Percentiles rank a stretch among this genome's conserved stretches.
Evolutionary conservation across 2,329 filamentous ascomycete species (phyloP).

Genomic region (Pezicula radicicola): DNA sequence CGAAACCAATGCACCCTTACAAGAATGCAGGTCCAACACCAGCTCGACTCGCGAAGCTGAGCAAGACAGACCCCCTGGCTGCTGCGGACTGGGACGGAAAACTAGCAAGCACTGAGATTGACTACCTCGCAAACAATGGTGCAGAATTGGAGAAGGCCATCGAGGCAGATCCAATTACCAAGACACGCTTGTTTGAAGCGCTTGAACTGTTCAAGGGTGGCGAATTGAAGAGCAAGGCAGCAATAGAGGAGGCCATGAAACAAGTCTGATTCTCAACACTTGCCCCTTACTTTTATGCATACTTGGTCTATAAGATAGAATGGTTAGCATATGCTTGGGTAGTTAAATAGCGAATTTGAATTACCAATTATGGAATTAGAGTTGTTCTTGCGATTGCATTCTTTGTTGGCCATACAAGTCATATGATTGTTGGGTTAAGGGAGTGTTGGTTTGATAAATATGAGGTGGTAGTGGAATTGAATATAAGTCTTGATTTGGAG

Average conservation of each 20-base stretch:
- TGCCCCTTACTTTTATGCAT: background rate
- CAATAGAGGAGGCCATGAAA: slow-evolving; percentile 32
- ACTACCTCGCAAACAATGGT: slow-evolving; percentile 45
- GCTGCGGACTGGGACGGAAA: slow-evolving; percentile 35
- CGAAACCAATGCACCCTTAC: slow-evolving; percentile 39
- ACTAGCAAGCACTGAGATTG: slow-evolving; percentile 35
- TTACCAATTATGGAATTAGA: too few species aligned
- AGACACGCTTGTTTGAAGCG: slow-evolving; percentile 35
- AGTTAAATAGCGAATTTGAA: background rate
- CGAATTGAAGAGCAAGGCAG: slow-evolving; percentile 34
- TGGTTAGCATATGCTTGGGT: background rate
- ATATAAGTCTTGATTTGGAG: too few species aligned
- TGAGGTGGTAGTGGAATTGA: too few species aligned
- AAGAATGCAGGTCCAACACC: slow-evolving; percentile 30
- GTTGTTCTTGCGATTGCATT: too few species aligned
- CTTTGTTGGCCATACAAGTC: too few species aligned
- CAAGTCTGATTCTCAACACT: slow-evolving; percentile 9
- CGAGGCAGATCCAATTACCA: slow-evolving; percentile 33
- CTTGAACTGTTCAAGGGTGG: slow-evolving; percentile 38
- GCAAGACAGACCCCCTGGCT: slow-evolving; percentile 36
- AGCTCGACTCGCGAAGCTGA: slow-evolving; percentile 32
- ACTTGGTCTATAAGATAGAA: slow-evolving; percentile 1
- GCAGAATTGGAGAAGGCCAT: slow-evolving; percentile 39
- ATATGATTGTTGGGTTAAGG: too few species aligned
- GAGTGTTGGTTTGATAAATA: too few species aligned